Conservation (phyloP, 805 yeast genomes). For the Metschnikowia gelsemii region DNA sequence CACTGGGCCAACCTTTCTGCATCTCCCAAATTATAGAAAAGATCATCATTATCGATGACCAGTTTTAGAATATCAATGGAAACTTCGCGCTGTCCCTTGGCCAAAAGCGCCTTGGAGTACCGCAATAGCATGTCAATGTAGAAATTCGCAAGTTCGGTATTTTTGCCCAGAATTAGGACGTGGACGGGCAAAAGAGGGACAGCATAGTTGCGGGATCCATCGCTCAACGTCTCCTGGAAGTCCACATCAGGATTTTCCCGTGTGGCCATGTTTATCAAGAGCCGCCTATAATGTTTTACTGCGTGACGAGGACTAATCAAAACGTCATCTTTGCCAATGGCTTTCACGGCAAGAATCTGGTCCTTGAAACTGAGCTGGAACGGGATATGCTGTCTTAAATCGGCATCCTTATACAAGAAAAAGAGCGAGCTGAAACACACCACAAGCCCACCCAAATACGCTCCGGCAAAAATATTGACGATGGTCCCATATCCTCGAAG, state of each 20-base stretch:
- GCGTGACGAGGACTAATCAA: slow-evolving; percentile 42
- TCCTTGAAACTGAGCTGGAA: slow-evolving; percentile 34
- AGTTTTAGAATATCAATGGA: slow-evolving; percentile 29
- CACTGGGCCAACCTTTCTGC: slow-evolving; percentile 42
- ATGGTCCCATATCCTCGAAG: slow-evolving; percentile 32
- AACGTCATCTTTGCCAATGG: slow-evolving; percentile 45
- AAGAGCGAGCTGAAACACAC: slow-evolving; percentile 41
- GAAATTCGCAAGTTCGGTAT: slow-evolving; percentile 38
- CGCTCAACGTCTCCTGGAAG: slow-evolving; percentile 25
- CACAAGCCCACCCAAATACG: slow-evolving; percentile 41
- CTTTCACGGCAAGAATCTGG: slow-evolving; percentile 40
- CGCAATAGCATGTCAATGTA: slow-evolving; percentile 43
- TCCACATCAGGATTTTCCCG: slow-evolving; percentile 26
- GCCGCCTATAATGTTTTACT: slow-evolving; percentile 42
- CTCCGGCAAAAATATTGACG: slow-evolving; percentile 41
- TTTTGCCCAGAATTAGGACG: slow-evolving; percentile 29
- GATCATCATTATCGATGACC: slow-evolving; percentile 36
- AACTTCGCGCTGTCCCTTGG: slow-evolving; percentile 38
- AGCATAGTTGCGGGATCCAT: slow-evolving; percentile 26
- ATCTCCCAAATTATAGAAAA: slow-evolving; percentile 40
- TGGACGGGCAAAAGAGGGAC: slow-evolving; percentile 37
- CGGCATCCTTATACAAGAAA: slow-evolving; percentile 41
- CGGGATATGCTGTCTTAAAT: slow-evolving; percentile 40
- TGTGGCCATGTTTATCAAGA: slow-evolving; percentile 35
- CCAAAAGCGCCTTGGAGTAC: slow-evolving; percentile 40